Evolutionary conservation across 257 asterid species (phyloP).

Genomic region (Capsicum pubescens): DNA sequence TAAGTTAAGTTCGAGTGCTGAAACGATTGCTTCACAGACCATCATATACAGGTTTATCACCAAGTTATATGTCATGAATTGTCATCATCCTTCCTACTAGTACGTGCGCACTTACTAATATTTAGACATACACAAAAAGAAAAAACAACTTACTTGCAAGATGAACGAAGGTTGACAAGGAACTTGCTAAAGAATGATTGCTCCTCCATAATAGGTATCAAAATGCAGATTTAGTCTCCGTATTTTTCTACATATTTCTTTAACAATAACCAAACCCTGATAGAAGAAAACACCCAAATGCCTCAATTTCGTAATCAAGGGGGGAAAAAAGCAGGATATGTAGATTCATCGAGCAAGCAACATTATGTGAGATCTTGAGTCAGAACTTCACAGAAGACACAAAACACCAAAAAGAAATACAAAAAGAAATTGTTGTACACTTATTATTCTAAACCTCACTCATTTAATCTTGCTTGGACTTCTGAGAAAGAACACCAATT

Average conservation of each 20-base stretch:
- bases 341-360: neutral
- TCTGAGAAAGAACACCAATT: too few species aligned
- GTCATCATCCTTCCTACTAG: neutral
- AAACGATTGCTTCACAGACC: neutral
- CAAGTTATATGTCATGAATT: neutral
- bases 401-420: neutral
- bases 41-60: neutral
- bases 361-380: neutral
- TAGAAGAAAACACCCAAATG: neutral
- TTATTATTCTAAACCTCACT: too few species aligned
- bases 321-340: neutral
- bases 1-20: too few species aligned
- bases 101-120: neutral
- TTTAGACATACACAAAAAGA: slow-evolving; percentile 3
- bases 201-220: slow-evolving; percentile 54
- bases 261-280: neutral
- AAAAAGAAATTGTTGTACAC: neutral
- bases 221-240: neutral
- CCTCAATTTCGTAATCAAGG: neutral
- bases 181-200: slow-evolving; percentile 58
- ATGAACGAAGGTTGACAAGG: slow-evolving; percentile 68
- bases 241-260: neutral
- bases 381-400: neutral
- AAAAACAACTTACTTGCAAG: slow-evolving; percentile 62
- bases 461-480: too few species aligned